Evolutionary conservation across 148 eudicot species (phyloP), one percentile per base, ranked within the genome.

Genomic region (Cornus controversa): DNA sequence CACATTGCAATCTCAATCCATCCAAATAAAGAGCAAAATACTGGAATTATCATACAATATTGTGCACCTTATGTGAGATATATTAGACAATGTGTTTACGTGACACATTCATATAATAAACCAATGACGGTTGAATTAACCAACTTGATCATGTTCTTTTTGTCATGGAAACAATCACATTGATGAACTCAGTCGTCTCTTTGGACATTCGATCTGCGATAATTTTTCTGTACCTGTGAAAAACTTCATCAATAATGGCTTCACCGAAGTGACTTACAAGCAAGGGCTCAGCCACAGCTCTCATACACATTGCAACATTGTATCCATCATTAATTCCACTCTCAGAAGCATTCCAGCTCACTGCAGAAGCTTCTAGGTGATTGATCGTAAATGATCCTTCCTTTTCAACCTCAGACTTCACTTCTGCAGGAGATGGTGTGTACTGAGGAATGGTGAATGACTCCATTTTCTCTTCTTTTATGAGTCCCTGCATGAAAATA

Each of bases 221-320:
- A n/a, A n/a, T n/a, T n/a, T n/a, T n/a, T n/a, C n/a, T n/a, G n/a
- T n/a, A n/a, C n/a, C n/a, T n/a, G n/a, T n/a, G n/a, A n/a, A n/a
- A n/a, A n/a, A n/a, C n/a, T n/a, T n/a, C n/a, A 15, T 75, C 78
- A 9, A 63, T 62, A 2, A 45, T 69, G 16, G 22, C 2, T 25
- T 80, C 47, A 26, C 70, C 74, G 29, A 80, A 74, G 29, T 74
- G 78, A 69, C 50, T 69, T 1, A 29, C 74, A 0, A 75, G 67
- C 40, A 80, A 40, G n/a, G 78, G 64, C 75, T 74, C 78, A 0
- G 64, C 69, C 62, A 74, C 77, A 7, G 78, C 66, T 70, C 74
- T 68, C 74, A 74, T 67, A 36, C 77, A 58, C 50, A 70, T 74
- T 42, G 70, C 78, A 14, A 80, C 42, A 50, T 69, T 23, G 25